phyloP scores from a whole-genome alignment of 495 filamentous ascomycete genomes.

The Annulohypoxylon stygium region DNA sequence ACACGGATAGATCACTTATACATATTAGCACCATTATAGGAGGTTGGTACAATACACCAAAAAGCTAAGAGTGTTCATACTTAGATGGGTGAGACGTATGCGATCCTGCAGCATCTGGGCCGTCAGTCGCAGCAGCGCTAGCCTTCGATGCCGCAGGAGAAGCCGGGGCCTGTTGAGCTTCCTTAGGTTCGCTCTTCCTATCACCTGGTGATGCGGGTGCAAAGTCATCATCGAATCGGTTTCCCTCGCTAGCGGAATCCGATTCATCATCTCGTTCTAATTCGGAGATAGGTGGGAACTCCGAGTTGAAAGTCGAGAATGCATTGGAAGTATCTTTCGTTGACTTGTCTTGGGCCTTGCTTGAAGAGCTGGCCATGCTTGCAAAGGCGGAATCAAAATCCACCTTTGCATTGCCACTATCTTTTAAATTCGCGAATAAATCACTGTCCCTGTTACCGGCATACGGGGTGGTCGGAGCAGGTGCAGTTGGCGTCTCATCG shows the following conservation, averaged over 20 bases:
- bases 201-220: conserved; percentile 75
- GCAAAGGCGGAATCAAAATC: conserved; percentile 83
- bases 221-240: conserved; percentile 94
- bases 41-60: conserved; percentile 6
- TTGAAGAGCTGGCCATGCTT: conserved; percentile 63
- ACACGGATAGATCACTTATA: conserved; percentile 46
- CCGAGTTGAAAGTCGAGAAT: conserved; percentile 68
- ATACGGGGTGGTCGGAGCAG: conserved; percentile 59
- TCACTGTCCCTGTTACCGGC: conserved; percentile 56
- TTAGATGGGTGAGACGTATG: conserved; percentile 48
- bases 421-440: conserved; percentile 67
- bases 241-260: conserved; percentile 81
- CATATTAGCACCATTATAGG: conserved; percentile 30
- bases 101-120: conserved; percentile 45
- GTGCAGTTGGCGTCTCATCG: conserved; percentile 62
- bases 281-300: conserved; percentile 95
- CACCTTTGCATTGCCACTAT: conserved; percentile 73
- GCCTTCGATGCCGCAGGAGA: conserved; percentile 51
- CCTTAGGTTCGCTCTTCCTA: conserved; percentile 52
- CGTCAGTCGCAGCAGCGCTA: conserved; percentile 31
- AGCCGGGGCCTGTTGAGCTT: conserved; percentile 46
- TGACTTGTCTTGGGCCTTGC: conserved; percentile 48
- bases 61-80: conserved; percentile 38
- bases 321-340: conserved; percentile 51
- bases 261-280: conserved; percentile 82